These are phyloP conservation scores for Schizopora paradoxa DNA, from an alignment of 1,284 basidiomycete genomes.

Conservation along the genomic window DNA sequence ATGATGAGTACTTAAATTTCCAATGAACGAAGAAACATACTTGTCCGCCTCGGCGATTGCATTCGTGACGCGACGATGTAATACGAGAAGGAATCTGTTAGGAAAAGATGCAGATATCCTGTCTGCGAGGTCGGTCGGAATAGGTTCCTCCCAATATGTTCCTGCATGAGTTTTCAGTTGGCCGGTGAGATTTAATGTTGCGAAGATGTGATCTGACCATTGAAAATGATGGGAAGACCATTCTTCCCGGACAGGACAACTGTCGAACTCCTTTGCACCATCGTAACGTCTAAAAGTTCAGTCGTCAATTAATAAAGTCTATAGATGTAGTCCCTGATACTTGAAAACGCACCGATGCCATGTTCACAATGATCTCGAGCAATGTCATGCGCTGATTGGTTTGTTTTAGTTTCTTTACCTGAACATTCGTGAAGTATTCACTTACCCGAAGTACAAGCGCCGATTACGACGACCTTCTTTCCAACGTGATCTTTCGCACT, in stretches of 20 bases:
- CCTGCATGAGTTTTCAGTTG: constrained; percentile 27
- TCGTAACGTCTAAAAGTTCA: constrained; percentile 42
- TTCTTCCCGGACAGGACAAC: constrained; percentile 53
- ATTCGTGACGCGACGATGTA: constrained; percentile 39
- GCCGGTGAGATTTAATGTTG: not conserved
- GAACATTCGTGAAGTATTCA: not conserved
- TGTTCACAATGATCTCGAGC: constrained; percentile 41
- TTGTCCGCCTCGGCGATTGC: constrained; percentile 50
- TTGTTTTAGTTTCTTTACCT: not conserved
- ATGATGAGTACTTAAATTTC: constrained; percentile 4
- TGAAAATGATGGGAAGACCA: constrained; percentile 35
- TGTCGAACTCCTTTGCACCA: constrained; percentile 58
- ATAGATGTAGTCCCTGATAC: constrained; percentile 17
- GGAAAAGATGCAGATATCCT: constrained; percentile 40
- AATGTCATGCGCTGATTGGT: constrained; percentile 35
- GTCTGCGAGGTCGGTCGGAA: constrained; percentile 47
- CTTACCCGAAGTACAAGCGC: constrained; percentile 43
- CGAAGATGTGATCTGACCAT: constrained; percentile 19
- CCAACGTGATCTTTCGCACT: constrained; percentile 34
- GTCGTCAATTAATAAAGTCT: not conserved
- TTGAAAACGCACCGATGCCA: constrained; percentile 34
- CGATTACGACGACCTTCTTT: constrained; percentile 45
- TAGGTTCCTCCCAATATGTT: constrained; percentile 45
- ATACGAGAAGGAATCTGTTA: constrained; percentile 37
- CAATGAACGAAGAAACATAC: constrained; percentile 29